A percentile compares a stretch with the other conserved stretches of the same genome.
Conservation (phyloP, 2,329 filamentous ascomycete genomes). For the Teratosphaeria epicoccoides region DNA sequence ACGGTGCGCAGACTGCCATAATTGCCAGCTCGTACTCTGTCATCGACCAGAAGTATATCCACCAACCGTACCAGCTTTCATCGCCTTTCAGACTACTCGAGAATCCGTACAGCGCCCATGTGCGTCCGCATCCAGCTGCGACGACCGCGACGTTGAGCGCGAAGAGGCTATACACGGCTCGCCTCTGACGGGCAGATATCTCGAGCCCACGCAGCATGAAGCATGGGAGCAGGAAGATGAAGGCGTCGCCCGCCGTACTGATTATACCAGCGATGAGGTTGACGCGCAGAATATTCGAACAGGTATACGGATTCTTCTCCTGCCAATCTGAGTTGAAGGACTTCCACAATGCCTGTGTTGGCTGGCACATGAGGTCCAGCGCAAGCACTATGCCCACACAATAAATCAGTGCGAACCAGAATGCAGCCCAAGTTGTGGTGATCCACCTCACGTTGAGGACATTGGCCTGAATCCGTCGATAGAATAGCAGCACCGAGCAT, state of each 20-base stretch:
- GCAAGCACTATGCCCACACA: background rate
- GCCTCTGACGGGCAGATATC: background rate
- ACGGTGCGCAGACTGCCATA: background rate
- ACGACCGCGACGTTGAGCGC: background rate
- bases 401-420: background rate
- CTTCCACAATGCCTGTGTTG: background rate
- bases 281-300: background rate
- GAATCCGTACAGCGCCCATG: background rate
- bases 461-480: background rate
- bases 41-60: background rate
- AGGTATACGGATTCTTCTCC: background rate
- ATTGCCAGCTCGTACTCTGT: background rate
- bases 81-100: background rate
- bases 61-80: background rate
- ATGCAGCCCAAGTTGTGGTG: background rate
- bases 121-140: background rate
- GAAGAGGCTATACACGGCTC: background rate
- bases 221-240: background rate
- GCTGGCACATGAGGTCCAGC: background rate
- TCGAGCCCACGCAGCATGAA: background rate
- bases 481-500: background rate
- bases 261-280: background rate
- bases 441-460: background rate
- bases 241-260: background rate
- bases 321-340: background rate